A percentile compares a stretch with the other conserved stretches of the same genome.
Conservation (phyloP, 164 flowering plant genomes). For the Annona squamosa region DNA sequence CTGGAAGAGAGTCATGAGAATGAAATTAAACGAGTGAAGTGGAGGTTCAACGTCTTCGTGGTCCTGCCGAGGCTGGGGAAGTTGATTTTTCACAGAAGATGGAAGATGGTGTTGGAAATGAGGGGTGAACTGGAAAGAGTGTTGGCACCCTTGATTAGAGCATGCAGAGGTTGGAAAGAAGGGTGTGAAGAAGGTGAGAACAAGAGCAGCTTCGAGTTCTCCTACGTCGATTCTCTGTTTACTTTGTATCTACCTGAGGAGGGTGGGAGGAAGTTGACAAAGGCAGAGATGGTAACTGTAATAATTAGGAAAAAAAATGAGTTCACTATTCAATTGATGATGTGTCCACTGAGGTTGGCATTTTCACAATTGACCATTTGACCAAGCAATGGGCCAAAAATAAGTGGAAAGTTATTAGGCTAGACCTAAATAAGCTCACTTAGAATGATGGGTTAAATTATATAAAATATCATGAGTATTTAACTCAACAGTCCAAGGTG, state of each 20-base stretch:
- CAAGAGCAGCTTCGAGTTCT: conserved; percentile 9
- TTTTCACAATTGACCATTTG: too few species aligned
- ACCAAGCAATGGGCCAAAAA: too few species aligned
- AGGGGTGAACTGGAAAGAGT: conserved; percentile 14
- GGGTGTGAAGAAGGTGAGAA: background rate
- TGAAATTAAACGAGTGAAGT: conserved; percentile 17
- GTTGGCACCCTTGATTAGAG: conserved; percentile 17
- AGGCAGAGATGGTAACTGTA: conserved; percentile 26
- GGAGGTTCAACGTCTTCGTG: conserved; percentile 14
- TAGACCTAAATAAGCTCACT: too few species aligned
- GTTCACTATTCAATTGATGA: too few species aligned
- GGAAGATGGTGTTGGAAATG: conserved; percentile 16
- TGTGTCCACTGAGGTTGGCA: too few species aligned
- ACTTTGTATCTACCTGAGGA: conserved; percentile 30
- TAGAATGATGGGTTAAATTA: too few species aligned
- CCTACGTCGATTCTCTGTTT: conserved; percentile 25
- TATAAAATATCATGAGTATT: too few species aligned
- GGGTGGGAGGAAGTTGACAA: conserved; percentile 28
- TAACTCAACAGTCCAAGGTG: too few species aligned
- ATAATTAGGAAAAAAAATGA: too few species aligned
- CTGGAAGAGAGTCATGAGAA: conserved; percentile 21
- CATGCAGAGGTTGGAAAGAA: background rate
- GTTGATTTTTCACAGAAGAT: conserved; percentile 19
- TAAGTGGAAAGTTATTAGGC: too few species aligned
- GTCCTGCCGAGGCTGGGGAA: conserved; percentile 23